Percentiles rank a stretch among this genome's conserved stretches.
These are phyloP conservation scores for Eucalyptus regnans DNA, from an alignment of 345 rosid species.

Conservation along the genomic window DNA sequence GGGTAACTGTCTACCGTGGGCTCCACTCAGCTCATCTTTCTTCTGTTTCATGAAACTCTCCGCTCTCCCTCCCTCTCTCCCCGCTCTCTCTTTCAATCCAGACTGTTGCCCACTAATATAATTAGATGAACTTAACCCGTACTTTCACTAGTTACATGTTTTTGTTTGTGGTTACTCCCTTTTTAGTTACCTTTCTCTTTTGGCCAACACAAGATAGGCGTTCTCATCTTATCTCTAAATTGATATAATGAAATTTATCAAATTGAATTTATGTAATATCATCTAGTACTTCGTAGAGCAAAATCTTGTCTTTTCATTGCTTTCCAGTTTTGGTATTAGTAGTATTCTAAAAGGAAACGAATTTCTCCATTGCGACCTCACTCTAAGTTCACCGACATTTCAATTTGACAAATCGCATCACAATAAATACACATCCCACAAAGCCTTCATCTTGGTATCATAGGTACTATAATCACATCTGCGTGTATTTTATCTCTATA, in stretches of 20 bases:
- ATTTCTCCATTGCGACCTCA: neutral
- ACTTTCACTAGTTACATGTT: neutral
- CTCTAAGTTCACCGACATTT: neutral
- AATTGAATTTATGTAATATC: neutral
- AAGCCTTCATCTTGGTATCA: no score
- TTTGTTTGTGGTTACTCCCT: no score
- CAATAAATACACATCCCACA: no score
- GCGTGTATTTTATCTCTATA: neutral
- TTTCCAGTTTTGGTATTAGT: accelerated
- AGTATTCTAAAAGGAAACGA: neutral
- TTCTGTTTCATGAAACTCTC: no score
- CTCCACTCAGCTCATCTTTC: no score
- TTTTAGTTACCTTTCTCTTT: neutral
- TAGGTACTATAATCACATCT: no score
- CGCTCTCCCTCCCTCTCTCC: no score
- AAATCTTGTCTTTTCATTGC: neutral
- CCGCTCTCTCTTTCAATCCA: no score
- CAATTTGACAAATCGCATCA: no score
- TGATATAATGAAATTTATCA: neutral
- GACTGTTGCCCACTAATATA: no score
- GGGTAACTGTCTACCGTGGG: no score
- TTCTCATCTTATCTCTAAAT: neutral
- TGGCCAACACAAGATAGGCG: no score
- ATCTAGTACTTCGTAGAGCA: neutral
- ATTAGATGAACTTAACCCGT: neutral